Evolutionary conservation across 139 green algal genomes (phyloP).

Genomic region (Tetratostichococcus sp.): DNA sequence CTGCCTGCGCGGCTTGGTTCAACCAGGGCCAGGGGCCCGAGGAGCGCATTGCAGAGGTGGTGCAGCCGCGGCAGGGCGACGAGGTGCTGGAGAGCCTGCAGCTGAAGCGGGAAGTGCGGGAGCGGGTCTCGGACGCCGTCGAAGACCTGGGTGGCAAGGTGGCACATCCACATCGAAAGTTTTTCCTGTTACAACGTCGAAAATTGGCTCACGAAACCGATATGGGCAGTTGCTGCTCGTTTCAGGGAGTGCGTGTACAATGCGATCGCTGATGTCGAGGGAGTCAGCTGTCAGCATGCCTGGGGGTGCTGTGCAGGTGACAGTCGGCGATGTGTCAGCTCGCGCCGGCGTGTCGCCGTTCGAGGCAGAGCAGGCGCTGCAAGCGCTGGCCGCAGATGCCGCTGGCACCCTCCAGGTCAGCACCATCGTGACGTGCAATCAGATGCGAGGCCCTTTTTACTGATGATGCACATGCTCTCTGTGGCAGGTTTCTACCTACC

Average conservation of each 20-base stretch:
- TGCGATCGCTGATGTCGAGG: too few relatives aligned
- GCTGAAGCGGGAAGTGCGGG: conserved; percentile 27
- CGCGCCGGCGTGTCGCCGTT: conserved; percentile 55
- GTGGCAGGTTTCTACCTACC: too few relatives aligned
- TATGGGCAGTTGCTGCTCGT: too few relatives aligned
- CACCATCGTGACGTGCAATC: too few relatives aligned
- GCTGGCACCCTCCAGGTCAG: conserved; percentile 65
- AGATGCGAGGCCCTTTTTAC: too few relatives aligned
- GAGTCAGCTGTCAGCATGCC: too few relatives aligned
- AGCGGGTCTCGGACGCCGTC: conserved; percentile 51
- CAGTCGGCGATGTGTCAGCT: conserved; percentile 66
- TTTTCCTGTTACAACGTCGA: too few relatives aligned
- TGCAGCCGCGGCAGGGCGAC: neutral
- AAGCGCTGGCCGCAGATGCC: conserved; percentile 78
- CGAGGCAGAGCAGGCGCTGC: conserved; percentile 71
- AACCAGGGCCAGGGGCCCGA: neutral
- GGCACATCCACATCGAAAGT: too few relatives aligned
- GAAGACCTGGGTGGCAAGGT: conserved; percentile 32
- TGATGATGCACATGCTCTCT: too few relatives aligned
- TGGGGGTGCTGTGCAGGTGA: conserved; percentile 20
- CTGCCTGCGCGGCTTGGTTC: neutral
- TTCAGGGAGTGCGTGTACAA: too few relatives aligned
- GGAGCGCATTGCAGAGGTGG: neutral
- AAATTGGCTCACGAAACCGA: too few relatives aligned
- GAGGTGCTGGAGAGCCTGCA: conserved; percentile 14